Conservation (phyloP, 768 basidiomycete genomes). For the Cyclocybe cylindracea region DNA sequence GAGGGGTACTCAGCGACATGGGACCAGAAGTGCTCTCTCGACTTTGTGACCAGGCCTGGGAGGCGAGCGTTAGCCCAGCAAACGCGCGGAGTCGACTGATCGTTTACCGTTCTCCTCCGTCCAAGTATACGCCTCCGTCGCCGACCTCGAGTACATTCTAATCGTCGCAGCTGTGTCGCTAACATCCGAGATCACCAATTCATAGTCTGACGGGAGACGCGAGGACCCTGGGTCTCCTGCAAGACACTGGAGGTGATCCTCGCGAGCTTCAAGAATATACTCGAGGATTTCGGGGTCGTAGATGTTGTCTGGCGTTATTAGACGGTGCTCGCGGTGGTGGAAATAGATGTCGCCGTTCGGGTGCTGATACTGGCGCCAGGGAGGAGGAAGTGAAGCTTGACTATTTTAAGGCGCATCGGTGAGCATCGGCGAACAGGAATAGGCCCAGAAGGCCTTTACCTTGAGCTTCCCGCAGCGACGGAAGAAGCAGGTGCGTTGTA, state of each 20-base stretch:
- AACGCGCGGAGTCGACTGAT: slow-evolving; percentile 17
- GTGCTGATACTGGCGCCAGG: slow-evolving; percentile 39
- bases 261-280: slow-evolving; percentile 34
- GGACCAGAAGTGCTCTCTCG: slow-evolving; percentile 40
- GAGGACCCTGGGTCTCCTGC: slow-evolving; percentile 26
- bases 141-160: slow-evolving; percentile 37
- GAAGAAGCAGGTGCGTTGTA: slow-evolving; percentile 15
- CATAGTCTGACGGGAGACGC: slow-evolving; percentile 37
- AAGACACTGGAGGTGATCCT: slow-evolving; percentile 36
- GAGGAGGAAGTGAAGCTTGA: slow-evolving; percentile 15
- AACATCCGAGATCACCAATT: slow-evolving; percentile 40
- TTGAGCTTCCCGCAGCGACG: slow-evolving; percentile 6
- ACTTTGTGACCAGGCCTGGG: slow-evolving; percentile 27
- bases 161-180: slow-evolving; percentile 33
- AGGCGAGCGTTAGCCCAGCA: slow-evolving; percentile 4
- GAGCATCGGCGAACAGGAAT: slow-evolving; percentile 1
- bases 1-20: slow-evolving; percentile 44
- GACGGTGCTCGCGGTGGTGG: slow-evolving; percentile 32
- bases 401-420: slow-evolving; percentile 12
- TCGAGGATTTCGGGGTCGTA: slow-evolving; percentile 30
- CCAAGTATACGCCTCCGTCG: slow-evolving; percentile 35
- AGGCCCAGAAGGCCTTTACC: slow-evolving; percentile 6
- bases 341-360: slow-evolving; percentile 50
- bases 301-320: slow-evolving; percentile 43
- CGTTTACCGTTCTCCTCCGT: slow-evolving; percentile 34